These are phyloP conservation scores for Cystobasidium slooffiae DNA, from an alignment of 1,284 basidiomycete species.

Conservation along the genomic window DNA sequence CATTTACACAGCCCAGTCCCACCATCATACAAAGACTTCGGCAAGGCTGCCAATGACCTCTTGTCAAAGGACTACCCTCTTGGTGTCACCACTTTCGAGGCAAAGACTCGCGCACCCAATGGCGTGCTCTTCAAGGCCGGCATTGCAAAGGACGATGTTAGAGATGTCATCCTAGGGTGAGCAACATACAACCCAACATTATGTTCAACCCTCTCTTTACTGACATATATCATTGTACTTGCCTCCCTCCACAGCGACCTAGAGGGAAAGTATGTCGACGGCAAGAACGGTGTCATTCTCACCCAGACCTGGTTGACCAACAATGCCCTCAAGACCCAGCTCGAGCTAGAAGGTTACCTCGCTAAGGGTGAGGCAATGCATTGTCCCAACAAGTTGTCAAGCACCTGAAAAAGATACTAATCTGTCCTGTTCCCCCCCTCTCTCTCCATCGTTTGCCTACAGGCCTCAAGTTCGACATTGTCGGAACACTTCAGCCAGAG, in stretches of 20 bases:
- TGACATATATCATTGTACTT: background rate
- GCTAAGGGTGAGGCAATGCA: slow-evolving; percentile 82
- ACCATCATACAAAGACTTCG: slow-evolving; percentile 44
- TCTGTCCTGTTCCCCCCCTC: too few species aligned
- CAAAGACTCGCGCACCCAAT: slow-evolving; percentile 86
- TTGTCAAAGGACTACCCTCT: slow-evolving; percentile 92
- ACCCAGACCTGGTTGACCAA: slow-evolving; percentile 94
- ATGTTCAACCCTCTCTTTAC: background rate
- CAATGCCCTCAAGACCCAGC: slow-evolving; percentile 78
- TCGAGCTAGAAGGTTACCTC: slow-evolving; percentile 97
- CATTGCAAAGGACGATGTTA: slow-evolving; percentile 75
- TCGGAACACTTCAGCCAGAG: slow-evolving; percentile 81
- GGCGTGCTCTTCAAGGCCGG: slow-evolving; percentile 61
- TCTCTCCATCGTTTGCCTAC: too few species aligned
- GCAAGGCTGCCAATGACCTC: slow-evolving; percentile 45
- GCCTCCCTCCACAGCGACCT: slow-evolving; percentile 63
- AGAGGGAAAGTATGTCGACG: slow-evolving; percentile 84
- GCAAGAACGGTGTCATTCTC: slow-evolving; percentile 84
- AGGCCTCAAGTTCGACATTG: slow-evolving; percentile 90
- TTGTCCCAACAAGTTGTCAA: too few species aligned
- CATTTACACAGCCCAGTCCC: slow-evolving; percentile 35
- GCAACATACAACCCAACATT: background rate
- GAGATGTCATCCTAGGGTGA: slow-evolving; percentile 68
- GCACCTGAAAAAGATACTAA: too few species aligned
- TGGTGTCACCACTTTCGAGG: slow-evolving; percentile 63